Percentiles rank a stretch among this genome's conserved stretches.
Evolutionary conservation across 495 filamentous ascomycete species (phyloP).

Genomic region (Neurospora tetrasperma): DNA sequence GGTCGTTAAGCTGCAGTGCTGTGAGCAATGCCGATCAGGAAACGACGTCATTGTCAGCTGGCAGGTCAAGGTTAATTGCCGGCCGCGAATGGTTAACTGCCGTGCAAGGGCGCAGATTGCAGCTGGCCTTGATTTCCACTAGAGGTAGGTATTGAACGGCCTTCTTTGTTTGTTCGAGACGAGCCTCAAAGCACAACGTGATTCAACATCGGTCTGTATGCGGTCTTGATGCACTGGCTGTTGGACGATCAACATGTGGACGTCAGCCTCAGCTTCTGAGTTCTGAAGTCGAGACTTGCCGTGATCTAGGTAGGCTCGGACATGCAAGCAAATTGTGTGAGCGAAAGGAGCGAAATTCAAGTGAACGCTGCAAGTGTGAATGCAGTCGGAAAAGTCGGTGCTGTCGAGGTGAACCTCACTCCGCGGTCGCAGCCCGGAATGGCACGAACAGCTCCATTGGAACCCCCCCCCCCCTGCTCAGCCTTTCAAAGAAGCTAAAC

Average conservation of each 20-base stretch:
- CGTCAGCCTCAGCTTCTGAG: neutral
- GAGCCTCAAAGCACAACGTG: neutral
- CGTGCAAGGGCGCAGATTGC: neutral
- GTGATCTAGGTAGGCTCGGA: neutral
- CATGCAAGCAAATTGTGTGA: neutral
- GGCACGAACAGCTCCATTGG: neutral
- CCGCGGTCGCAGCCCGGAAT: too few species aligned
- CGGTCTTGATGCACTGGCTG: neutral
- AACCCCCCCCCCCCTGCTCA: neutral
- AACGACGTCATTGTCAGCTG: slow-evolving; percentile 24
- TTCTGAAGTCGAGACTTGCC: neutral
- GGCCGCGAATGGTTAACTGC: neutral
- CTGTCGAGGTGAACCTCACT: neutral
- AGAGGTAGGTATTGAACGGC: neutral
- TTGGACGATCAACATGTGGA: neutral
- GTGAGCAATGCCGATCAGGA: neutral
- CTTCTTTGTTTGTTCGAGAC: neutral
- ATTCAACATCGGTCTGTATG: neutral
- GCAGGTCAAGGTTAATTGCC: slow-evolving; percentile 1
- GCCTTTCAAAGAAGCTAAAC: neutral
- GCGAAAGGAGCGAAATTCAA: neutral
- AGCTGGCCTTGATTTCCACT: neutral
- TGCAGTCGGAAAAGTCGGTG: neutral
- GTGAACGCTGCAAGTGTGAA: neutral
- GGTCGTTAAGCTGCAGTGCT: neutral